These are phyloP conservation scores for Ocimum tenuiflorum DNA, from an alignment of 257 asterid species.

Conservation along the genomic window DNA sequence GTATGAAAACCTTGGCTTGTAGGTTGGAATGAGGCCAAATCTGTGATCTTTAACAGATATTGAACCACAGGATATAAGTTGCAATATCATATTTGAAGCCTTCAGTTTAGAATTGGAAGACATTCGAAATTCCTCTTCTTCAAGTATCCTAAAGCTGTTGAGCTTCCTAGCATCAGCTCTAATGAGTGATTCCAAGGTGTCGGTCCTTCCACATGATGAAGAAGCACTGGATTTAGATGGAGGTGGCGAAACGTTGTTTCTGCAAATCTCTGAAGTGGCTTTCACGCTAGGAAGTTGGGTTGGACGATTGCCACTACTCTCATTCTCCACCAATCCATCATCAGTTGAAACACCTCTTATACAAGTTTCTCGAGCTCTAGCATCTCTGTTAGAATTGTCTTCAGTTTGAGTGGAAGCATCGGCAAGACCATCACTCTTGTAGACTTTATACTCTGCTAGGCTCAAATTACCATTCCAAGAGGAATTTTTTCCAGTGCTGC, in stretches of 20 bases:
- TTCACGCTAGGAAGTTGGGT: constrained; percentile 29
- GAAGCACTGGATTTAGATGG: constrained; percentile 70
- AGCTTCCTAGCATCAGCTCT: constrained; percentile 74
- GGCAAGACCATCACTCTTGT: constrained; percentile 62
- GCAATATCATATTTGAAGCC: constrained; percentile 86
- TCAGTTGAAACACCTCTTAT: constrained; percentile 72
- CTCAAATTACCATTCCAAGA: constrained; percentile 67
- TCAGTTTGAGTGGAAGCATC: constrained; percentile 98
- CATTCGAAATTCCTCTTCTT: constrained; percentile 52
- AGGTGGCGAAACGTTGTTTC: constrained; percentile 59
- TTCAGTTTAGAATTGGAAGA: constrained; percentile 53
- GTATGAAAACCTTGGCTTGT: constrained; percentile 71
- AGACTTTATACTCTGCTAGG: constrained; percentile 70
- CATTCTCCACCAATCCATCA: constrained; percentile 43
- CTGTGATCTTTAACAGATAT: constrained; percentile 81
- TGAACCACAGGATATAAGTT: constrained; percentile 87
- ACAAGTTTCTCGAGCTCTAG: constrained; percentile 42
- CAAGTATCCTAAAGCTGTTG: constrained; percentile 68
- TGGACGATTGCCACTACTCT: constrained; percentile 21
- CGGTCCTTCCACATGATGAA: constrained; percentile 66
- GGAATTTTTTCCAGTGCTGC: constrained; percentile 48
- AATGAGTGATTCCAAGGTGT: constrained; percentile 84
- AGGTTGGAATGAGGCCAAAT: constrained; percentile 73
- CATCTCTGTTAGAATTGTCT: constrained; percentile 37
- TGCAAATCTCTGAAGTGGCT: constrained; percentile 43